Percentiles rank a stretch among this genome's conserved stretches.
Evolutionary conservation across 495 filamentous ascomycete genomes (phyloP).

Genomic region (Penicillium parvum): DNA sequence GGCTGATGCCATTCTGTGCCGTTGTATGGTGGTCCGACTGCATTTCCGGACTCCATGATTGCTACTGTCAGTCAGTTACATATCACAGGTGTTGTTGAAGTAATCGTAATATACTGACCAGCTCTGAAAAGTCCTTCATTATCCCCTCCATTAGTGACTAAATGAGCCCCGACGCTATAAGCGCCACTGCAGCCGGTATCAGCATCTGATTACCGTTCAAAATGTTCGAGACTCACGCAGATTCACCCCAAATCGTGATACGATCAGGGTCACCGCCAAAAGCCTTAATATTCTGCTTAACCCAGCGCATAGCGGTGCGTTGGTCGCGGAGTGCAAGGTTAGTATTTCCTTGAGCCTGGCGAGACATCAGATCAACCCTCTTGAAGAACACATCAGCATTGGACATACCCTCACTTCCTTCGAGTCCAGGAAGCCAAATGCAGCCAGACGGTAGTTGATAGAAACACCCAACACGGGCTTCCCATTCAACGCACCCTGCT

Average conservation of each 20-base stretch:
- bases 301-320: slow-evolving; percentile 45
- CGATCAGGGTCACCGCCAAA: slow-evolving; percentile 54
- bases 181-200: slow-evolving; percentile 20
- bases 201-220: background rate
- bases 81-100: background rate
- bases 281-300: slow-evolving; percentile 45
- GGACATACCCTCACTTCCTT: slow-evolving; percentile 34
- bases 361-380: background rate
- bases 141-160: slow-evolving; percentile 31
- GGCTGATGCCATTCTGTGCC: slow-evolving; percentile 40
- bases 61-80: slow-evolving; percentile 21
- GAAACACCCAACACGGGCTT: slow-evolving; percentile 67
- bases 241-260: slow-evolving; percentile 71
- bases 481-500: slow-evolving; percentile 32
- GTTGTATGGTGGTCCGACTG: slow-evolving; percentile 36
- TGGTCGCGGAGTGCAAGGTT: slow-evolving; percentile 51
- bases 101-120: slow-evolving; percentile 13
- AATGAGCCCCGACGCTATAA: slow-evolving; percentile 35
- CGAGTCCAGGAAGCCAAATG: slow-evolving; percentile 65
- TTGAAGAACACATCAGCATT: background rate
- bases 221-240: slow-evolving; percentile 42
- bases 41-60: slow-evolving; percentile 66
- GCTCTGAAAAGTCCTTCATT: slow-evolving; percentile 37
- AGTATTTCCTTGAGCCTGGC: slow-evolving; percentile 40
- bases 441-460: slow-evolving; percentile 71